phyloP scores from a whole-genome alignment of 495 filamentous ascomycete genomes.

The Recurvomyces mirabilis region DNA sequence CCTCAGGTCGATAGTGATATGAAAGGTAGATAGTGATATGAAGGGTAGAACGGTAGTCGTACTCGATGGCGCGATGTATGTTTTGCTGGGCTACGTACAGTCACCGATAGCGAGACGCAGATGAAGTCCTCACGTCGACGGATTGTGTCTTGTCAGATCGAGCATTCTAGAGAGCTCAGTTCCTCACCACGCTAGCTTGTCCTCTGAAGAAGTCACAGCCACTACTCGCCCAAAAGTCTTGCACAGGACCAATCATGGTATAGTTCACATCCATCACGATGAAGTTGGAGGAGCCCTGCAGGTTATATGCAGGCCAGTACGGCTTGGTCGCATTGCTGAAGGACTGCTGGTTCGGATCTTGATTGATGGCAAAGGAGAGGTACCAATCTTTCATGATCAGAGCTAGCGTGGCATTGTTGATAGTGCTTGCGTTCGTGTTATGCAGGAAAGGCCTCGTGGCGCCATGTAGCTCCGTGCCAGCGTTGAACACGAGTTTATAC shows the following conservation, averaged over 20 bases:
- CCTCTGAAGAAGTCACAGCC: constrained; percentile 17
- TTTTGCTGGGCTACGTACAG: no score
- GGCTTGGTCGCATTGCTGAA: constrained; percentile 6
- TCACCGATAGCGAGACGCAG: no score
- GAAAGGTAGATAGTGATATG: no score
- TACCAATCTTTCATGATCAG: constrained; percentile 53
- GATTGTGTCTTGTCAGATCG: no score
- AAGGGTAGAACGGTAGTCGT: no score
- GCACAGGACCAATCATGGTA: constrained; percentile 11
- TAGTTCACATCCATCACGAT: constrained; percentile 12
- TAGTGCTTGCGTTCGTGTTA: constrained; percentile 1
- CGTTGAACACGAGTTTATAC: constrained; percentile 20
- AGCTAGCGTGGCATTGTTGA: constrained; percentile 39
- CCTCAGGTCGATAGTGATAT: no score
- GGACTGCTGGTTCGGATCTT: neutral
- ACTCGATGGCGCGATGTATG: no score
- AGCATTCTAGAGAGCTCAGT: no score
- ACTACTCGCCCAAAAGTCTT: constrained; percentile 10
- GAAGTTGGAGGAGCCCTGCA: constrained; percentile 1
- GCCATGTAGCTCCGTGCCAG: constrained; percentile 18
- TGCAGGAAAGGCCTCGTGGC: constrained; percentile 9
- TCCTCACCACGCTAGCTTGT: constrained; percentile 17
- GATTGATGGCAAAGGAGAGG: constrained; percentile 39
- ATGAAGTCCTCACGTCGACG: no score
- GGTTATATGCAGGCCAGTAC: constrained; percentile 12